Evolutionary conservation across 1,139 yeast genomes (phyloP).

Genomic region (Suhomyces coccinellae): DNA sequence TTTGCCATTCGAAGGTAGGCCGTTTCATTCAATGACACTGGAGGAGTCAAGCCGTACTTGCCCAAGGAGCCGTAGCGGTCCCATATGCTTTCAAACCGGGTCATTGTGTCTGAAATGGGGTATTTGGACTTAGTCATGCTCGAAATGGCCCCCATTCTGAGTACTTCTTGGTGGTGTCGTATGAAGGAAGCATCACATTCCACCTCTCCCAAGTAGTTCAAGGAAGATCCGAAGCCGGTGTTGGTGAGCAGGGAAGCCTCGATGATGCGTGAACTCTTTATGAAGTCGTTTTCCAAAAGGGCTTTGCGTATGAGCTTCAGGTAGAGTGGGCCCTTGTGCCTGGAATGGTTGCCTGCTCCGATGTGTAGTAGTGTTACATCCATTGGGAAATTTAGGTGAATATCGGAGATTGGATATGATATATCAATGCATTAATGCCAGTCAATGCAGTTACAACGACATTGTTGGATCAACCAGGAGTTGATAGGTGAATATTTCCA

Average conservation of each 20-base stretch:
- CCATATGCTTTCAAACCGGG: slow-evolving; percentile 20
- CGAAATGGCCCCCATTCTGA: slow-evolving; percentile 23
- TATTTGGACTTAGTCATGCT: slow-evolving; percentile 22
- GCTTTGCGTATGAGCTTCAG: slow-evolving; percentile 25
- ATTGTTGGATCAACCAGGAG: too few species aligned
- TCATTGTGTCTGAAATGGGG: slow-evolving; percentile 27
- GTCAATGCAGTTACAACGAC: neutral
- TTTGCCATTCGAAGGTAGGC: slow-evolving; percentile 1
- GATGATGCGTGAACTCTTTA: slow-evolving; percentile 24
- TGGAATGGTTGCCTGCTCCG: slow-evolving; percentile 43
- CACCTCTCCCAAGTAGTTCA: slow-evolving; percentile 47
- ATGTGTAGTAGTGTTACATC: slow-evolving; percentile 30
- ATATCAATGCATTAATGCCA: neutral
- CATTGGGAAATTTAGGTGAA: too few species aligned
- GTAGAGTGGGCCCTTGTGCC: slow-evolving; percentile 19
- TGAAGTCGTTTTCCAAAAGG: slow-evolving; percentile 17
- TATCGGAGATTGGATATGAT: too few species aligned
- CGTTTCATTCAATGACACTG: slow-evolving; percentile 22
- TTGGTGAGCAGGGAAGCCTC: slow-evolving; percentile 52
- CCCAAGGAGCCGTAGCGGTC: slow-evolving; percentile 11
- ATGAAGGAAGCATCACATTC: slow-evolving; percentile 51
- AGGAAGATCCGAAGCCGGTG: slow-evolving; percentile 58
- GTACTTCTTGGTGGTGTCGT: slow-evolving; percentile 2
- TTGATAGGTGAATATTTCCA: too few species aligned
- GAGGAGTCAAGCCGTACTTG: slow-evolving; percentile 28